Percentiles rank a stretch among this genome's conserved stretches.
Evolutionary conservation across 1,139 yeast species (phyloP).

Genomic region (Kodamaea suecica): DNA sequence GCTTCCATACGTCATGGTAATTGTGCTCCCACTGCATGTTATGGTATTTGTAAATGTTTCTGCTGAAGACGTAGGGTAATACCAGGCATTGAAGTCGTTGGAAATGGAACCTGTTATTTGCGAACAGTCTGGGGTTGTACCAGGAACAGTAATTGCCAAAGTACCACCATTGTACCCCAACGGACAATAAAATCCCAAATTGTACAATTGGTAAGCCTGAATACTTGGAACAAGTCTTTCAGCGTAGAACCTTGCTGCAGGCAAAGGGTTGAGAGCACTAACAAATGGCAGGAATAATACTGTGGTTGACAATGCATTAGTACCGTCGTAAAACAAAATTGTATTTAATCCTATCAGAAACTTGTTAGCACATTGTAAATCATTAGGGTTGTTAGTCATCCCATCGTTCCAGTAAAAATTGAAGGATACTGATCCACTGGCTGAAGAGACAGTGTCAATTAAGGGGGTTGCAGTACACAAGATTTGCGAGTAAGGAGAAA

Average conservation of each 20-base stretch:
- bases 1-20: conserved; percentile 13
- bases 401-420: conserved; percentile 30
- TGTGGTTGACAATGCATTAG: conserved; percentile 13
- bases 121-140: conserved; percentile 20
- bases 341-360: conserved; percentile 22
- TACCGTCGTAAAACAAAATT: conserved; percentile 25
- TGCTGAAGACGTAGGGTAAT: conserved; percentile 12
- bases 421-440: conserved; percentile 21
- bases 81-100: conserved; percentile 22
- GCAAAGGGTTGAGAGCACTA: too few relatives aligned
- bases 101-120: conserved; percentile 20
- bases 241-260: too few relatives aligned
- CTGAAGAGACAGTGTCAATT: conserved; percentile 3
- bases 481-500: conserved; percentile 7
- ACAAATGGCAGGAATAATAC: conserved; percentile 8
- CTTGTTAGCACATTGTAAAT: conserved; percentile 17
- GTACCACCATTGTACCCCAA: too few relatives aligned
- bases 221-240: too few relatives aligned
- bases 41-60: background rate
- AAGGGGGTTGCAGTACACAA: conserved; percentile 8
- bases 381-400: conserved; percentile 16
- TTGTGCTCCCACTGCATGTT: background rate
- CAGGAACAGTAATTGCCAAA: background rate
- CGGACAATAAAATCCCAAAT: too few relatives aligned
- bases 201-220: too few relatives aligned